Conservation (phyloP, 1,284 basidiomycete species). For the Meripilus lineatus region DNA sequence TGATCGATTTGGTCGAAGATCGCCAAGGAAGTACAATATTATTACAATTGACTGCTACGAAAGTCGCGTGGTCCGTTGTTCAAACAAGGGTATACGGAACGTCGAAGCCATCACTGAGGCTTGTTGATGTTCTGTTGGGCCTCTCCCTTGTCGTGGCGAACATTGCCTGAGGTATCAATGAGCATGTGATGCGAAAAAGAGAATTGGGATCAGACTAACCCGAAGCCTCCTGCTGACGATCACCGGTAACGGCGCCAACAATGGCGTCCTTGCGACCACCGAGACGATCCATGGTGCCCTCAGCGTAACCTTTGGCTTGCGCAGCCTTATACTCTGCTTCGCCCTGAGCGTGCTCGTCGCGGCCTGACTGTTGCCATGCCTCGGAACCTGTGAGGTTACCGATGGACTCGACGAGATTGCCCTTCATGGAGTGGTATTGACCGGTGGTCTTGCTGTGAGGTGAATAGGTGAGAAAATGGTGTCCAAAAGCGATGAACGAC, state of each 20-base stretch:
- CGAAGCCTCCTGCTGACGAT: conserved; percentile 53
- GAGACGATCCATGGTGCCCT: conserved; percentile 56
- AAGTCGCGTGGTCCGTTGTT: no score
- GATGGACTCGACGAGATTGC: conserved; percentile 52
- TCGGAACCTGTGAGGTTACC: conserved; percentile 45
- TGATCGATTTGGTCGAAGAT: no score
- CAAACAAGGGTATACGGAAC: no score
- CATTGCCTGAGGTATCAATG: conserved; percentile 38
- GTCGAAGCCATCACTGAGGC: no score
- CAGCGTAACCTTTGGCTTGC: conserved; percentile 48
- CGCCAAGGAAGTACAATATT: no score
- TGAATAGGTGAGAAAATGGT: not conserved
- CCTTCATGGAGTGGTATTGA: conserved; percentile 58
- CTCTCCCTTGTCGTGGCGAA: conserved; percentile 55
- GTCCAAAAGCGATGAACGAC: no score
- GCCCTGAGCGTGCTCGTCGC: conserved; percentile 61
- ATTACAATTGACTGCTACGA: not conserved
- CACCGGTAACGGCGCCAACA: conserved; percentile 41
- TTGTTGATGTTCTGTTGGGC: conserved; percentile 50
- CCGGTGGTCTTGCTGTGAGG: conserved; percentile 53
- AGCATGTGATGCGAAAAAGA: no score
- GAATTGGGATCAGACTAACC: conserved; percentile 38
- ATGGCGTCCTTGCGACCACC: conserved; percentile 56
- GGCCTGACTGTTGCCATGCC: conserved; percentile 50
- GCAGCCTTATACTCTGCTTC: conserved; percentile 58